Evolutionary conservation across 805 yeast genomes (phyloP).

Genomic region (Schwanniomyces yamadae): DNA sequence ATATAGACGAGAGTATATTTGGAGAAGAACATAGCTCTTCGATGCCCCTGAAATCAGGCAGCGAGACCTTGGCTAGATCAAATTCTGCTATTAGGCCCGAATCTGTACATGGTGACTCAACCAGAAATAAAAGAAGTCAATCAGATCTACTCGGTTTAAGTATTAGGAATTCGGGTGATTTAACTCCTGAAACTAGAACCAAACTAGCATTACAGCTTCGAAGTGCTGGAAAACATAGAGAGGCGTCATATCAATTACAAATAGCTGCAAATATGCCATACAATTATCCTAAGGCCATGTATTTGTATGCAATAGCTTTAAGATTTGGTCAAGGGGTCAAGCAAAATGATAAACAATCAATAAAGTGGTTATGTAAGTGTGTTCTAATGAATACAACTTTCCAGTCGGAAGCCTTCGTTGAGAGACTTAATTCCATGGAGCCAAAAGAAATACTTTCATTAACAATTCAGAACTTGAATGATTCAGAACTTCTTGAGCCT

Average conservation of each 20-base stretch:
- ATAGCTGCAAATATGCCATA: conserved; percentile 63
- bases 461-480: conserved; percentile 23
- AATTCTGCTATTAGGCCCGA: no score
- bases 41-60: background rate
- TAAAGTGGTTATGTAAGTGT: conserved; percentile 59
- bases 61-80: background rate
- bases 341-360: conserved; percentile 52
- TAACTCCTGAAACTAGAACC: conserved; percentile 34
- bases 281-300: conserved; percentile 58
- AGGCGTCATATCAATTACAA: conserved; percentile 66
- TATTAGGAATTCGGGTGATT: conserved; percentile 12
- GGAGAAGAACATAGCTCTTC: background rate
- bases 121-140: background rate
- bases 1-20: background rate
- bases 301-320: conserved; percentile 65
- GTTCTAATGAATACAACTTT: conserved; percentile 16
- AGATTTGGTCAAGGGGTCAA: conserved; percentile 68
- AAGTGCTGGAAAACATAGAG: conserved; percentile 59
- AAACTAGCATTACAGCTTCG: conserved; percentile 49
- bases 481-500: conserved; percentile 28
- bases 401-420: conserved; percentile 13
- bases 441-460: conserved; percentile 30
- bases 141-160: conserved; percentile 8
- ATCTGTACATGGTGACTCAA: background rate
- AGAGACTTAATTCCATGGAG: conserved; percentile 23